phyloP scores from a whole-genome alignment of 768 basidiomycete species.

The Russula virescens region DNA sequence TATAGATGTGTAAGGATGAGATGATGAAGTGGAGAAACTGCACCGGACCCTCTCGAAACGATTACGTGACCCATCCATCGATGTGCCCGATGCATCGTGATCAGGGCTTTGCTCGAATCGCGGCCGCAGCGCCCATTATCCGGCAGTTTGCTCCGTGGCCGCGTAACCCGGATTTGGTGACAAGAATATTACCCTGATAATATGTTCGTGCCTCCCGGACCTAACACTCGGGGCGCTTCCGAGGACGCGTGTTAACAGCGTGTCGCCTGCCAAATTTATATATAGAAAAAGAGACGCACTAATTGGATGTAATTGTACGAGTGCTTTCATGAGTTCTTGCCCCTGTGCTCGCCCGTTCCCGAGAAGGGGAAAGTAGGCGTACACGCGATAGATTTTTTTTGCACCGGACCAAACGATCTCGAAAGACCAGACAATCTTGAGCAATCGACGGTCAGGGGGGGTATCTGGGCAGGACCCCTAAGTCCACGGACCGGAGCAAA shows the following conservation, averaged over 20 bases:
- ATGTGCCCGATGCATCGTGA: conserved; percentile 22
- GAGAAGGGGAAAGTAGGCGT: conserved; percentile 22
- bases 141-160: conserved; percentile 20
- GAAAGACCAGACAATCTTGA: conserved; percentile 22
- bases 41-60: conserved; percentile 4
- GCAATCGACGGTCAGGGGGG: conserved; percentile 17
- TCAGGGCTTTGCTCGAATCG: conserved; percentile 18
- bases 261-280: conserved; percentile 8
- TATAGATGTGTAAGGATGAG: conserved; percentile 10
- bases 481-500: conserved; percentile 17
- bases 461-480: conserved; percentile 17
- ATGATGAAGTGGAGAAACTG: conserved; percentile 10
- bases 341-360: conserved; percentile 22
- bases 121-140: conserved; percentile 23
- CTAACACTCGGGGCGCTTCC: conserved; percentile 20
- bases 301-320: conserved; percentile 22
- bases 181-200: conserved; percentile 20
- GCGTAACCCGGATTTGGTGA: conserved; percentile 17
- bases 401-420: conserved; percentile 22
- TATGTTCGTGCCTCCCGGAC: conserved; percentile 23
- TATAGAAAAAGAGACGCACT: conserved; percentile 14
- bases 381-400: conserved; percentile 21
- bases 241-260: conserved; percentile 20
- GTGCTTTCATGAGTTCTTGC: conserved; percentile 22
- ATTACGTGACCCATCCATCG: conserved; percentile 23